Evolutionary conservation across 1,284 basidiomycete genomes (phyloP), one percentile per base, ranked within the genome.

Genomic region (Cutaneotrichosporon cyanovorans): DNA sequence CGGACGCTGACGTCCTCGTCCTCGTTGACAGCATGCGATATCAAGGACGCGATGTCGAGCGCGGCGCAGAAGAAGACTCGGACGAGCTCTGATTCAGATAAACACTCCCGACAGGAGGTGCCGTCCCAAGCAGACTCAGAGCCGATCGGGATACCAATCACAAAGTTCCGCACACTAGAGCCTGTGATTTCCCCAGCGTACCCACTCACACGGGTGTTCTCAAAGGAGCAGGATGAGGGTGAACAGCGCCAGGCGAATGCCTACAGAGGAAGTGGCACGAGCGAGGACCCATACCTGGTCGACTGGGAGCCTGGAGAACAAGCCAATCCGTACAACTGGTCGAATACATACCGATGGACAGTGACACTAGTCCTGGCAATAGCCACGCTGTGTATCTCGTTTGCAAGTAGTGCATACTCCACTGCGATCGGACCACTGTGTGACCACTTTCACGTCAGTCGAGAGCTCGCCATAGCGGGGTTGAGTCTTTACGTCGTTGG

Each of bases 241-340:
- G 21, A 34, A n/a, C 7, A 7, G 12, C 15, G 5, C 5, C 22
- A 39, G 14, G 41, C 40, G 6, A 49, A 56, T 32, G 37, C 53
- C 2, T 63, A 60, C 46, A 50, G 50, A 10, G 63, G 63, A 5
- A 11, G 16, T 16, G 63, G 63, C 0, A 62, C 63, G 0, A 14
- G n/a, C 14, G 48, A 50, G 4, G 51, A 58, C 19, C 63, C 63
- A 10, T 66, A 53, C 46, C 38, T 64, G 14, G 62, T 66, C 40
- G 63, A 64, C 49, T 66, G 80, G 80, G 72, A 76, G 28, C 57
- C 71, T 1, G 70, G 75, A 40, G 81, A 83, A 54, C 66, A 73
- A 12, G 77, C 79, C 39, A 77, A 82, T 58, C 82, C 82, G 2
- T 81, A 80, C 67, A 82, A 80, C 60, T 84, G 81, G 80, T 58